phyloP scores from a whole-genome alignment of 1,284 basidiomycete genomes.

The Pseudozyma tsukubaensis region DNA sequence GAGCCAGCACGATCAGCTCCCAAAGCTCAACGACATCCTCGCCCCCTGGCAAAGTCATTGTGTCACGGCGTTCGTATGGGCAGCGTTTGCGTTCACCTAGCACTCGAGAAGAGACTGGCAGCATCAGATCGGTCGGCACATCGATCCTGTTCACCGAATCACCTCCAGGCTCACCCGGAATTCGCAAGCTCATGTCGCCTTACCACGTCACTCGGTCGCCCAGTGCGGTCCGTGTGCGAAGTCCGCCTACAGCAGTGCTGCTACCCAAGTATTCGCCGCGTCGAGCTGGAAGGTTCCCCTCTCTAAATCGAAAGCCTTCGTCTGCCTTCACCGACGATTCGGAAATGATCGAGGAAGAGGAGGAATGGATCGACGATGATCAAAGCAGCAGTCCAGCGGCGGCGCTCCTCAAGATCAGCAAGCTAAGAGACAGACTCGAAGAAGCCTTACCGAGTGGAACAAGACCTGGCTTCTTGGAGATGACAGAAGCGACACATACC shows the following conservation, averaged over 20 bases:
- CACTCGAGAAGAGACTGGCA: slow-evolving; percentile 23
- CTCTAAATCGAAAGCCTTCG: slow-evolving; percentile 11
- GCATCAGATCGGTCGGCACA: slow-evolving; percentile 37
- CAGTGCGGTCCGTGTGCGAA: slow-evolving; percentile 11
- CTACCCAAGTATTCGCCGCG: slow-evolving; percentile 27
- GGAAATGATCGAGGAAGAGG: slow-evolving; percentile 9
- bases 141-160: slow-evolving; percentile 40
- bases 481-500: slow-evolving; percentile 32
- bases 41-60: slow-evolving; percentile 41
- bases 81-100: slow-evolving; percentile 22
- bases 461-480: slow-evolving; percentile 40
- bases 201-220: slow-evolving; percentile 8
- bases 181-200: slow-evolving; percentile 32
- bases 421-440: slow-evolving; percentile 12
- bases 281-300: not conserved
- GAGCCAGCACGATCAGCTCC: slow-evolving; percentile 48
- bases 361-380: slow-evolving; percentile 38
- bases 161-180: slow-evolving; percentile 20
- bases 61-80: slow-evolving; percentile 43
- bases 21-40: slow-evolving; percentile 37
- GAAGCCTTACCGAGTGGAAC: slow-evolving; percentile 4
- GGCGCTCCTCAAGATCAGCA: not conserved
- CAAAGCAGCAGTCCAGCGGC: not conserved
- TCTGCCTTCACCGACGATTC: slow-evolving; percentile 18
- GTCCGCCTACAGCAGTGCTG: slow-evolving; percentile 18